Evolutionary conservation across 2,329 filamentous ascomycete species (phyloP).

Genomic region (Aspergillus transmontanensis): DNA sequence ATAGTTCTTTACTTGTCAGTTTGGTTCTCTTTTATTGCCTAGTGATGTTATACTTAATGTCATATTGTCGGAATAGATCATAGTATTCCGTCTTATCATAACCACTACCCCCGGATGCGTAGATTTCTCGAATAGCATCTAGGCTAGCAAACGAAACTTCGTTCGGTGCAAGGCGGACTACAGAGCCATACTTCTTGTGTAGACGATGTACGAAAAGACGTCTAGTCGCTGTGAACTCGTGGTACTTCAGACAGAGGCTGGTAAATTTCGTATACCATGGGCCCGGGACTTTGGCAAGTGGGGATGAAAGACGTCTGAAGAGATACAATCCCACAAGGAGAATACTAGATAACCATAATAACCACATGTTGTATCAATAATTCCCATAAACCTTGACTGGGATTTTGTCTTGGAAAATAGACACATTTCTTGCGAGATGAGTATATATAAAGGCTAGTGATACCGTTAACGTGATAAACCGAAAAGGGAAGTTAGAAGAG

Average conservation of each 20-base stretch:
- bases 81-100: conserved; percentile 43
- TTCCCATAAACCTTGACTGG: background rate
- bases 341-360: background rate
- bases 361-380: background rate
- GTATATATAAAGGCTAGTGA: background rate
- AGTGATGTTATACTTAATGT: conserved; percentile 22
- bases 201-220: conserved; percentile 32
- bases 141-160: conserved; percentile 33
- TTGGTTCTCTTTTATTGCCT: background rate
- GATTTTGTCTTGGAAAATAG: background rate
- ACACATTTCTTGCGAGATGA: no score
- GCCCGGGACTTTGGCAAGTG: conserved; percentile 27
- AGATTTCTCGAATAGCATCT: conserved; percentile 35
- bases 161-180: conserved; percentile 33
- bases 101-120: conserved; percentile 36
- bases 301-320: background rate
- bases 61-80: conserved; percentile 37
- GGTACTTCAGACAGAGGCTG: conserved; percentile 32
- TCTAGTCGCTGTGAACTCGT: conserved; percentile 32
- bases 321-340: background rate
- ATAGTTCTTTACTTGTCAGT: conserved; percentile 10
- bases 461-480: background rate
- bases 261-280: conserved; percentile 34
- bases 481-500: background rate
- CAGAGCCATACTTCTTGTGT: conserved; percentile 29